Conservation (phyloP, 768 basidiomycete species). For the Pluteus cervinus region DNA sequence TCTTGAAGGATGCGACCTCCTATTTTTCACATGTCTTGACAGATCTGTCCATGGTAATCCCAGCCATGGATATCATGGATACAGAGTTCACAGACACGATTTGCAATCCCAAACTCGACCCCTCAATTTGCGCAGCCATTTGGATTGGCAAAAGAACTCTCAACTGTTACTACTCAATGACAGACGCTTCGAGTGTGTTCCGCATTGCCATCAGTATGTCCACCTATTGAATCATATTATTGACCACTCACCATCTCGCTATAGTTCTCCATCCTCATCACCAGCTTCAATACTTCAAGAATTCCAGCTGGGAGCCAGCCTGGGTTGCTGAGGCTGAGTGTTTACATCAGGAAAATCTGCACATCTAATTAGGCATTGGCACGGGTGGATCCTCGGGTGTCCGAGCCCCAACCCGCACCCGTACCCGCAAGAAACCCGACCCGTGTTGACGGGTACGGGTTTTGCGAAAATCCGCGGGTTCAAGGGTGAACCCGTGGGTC, state of each 20-base stretch:
- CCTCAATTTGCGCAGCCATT: too few relatives aligned
- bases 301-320: constrained; percentile 13
- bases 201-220: constrained; percentile 26
- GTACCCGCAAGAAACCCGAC: too few relatives aligned
- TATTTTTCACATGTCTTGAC: neutral
- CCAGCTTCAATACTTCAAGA: constrained; percentile 28
- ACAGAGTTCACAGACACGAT: too few relatives aligned
- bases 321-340: constrained; percentile 22
- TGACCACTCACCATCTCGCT: neutral
- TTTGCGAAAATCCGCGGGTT: too few relatives aligned
- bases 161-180: constrained; percentile 24
- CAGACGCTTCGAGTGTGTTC: constrained; percentile 22
- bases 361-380: too few relatives aligned
- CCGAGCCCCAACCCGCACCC: too few relatives aligned
- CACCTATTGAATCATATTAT: neutral
- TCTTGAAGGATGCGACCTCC: neutral
- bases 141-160: constrained; percentile 21
- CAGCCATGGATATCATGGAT: neutral
- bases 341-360: too few relatives aligned
- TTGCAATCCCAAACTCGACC: too few relatives aligned
- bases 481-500: too few relatives aligned
- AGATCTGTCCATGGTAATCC: neutral
- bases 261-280: constrained; percentile 27
- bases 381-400: too few relatives aligned
- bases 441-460: too few relatives aligned